A percentile compares a stretch with the other conserved stretches of the same genome.
phyloP scores from a whole-genome alignment of 2,329 filamentous ascomycete species.

The Dactylellina parvicollis region DNA sequence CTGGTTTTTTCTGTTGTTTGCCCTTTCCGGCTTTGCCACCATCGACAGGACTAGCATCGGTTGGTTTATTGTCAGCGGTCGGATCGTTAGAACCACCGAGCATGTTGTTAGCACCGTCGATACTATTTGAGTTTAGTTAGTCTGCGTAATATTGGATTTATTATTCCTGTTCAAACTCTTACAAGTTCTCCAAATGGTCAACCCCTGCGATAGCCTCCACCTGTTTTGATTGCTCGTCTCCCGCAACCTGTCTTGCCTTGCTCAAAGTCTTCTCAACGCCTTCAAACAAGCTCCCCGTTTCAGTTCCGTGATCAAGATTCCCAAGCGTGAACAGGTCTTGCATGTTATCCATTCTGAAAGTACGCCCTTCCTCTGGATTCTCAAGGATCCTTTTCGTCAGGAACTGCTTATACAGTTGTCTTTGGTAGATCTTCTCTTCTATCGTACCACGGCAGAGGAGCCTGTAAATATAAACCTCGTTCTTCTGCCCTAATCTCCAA shows the following conservation, averaged over 20 bases:
- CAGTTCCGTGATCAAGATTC: conserved; percentile 74
- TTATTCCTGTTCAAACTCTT: conserved; percentile 61
- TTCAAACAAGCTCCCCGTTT: conserved; percentile 86
- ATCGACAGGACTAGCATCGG: conserved; percentile 57
- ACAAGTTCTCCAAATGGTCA: conserved; percentile 72
- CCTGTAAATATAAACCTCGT: conserved; percentile 93
- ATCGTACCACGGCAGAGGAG: conserved; percentile 99
- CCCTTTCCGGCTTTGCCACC: conserved; percentile 59
- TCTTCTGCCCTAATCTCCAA: conserved; percentile 94
- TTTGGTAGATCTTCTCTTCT: conserved; percentile 98
- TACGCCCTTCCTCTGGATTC: conserved; percentile 91
- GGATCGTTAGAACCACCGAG: conserved; percentile 58
- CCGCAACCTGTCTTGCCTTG: conserved; percentile 58
- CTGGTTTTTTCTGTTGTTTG: conserved; percentile 56
- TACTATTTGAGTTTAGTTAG: conserved; percentile 26
- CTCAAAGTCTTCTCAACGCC: conserved; percentile 80
- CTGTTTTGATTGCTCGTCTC: conserved; percentile 59
- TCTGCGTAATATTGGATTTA: no score
- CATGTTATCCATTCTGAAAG: conserved; percentile 79
- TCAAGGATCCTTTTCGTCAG: conserved; percentile 94
- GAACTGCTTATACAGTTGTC: conserved; percentile 98
- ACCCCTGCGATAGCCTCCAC: conserved; percentile 68
- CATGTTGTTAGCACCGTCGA: conserved; percentile 29
- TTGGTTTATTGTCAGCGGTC: conserved; percentile 57
- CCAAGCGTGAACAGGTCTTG: conserved; percentile 90